Evolutionary conservation across 1,139 yeast species (phyloP).

Genomic region (Casaregolazyma lundiana): DNA sequence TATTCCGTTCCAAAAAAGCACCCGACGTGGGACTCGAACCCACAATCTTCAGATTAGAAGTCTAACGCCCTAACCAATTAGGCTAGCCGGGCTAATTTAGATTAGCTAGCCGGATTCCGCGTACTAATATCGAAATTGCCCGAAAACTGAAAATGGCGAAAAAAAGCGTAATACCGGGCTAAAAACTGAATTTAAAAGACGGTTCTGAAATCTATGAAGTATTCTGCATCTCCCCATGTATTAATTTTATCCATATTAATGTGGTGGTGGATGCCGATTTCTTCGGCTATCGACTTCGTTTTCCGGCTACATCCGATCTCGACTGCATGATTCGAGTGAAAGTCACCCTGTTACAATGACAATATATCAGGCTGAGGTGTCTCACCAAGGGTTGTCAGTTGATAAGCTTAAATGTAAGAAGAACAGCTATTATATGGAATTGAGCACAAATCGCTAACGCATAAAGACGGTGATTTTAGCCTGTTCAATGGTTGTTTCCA

Average conservation of each 20-base stretch:
- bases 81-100: constrained; percentile 47
- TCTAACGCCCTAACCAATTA: constrained; percentile 57
- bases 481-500: background rate
- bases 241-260: too few relatives aligned
- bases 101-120: background rate
- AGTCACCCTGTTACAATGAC: too few relatives aligned
- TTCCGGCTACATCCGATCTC: too few relatives aligned
- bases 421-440: background rate
- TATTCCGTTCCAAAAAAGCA: too few relatives aligned
- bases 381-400: constrained; percentile 8
- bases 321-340: too few relatives aligned
- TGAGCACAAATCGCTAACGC: background rate
- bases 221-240: too few relatives aligned
- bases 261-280: too few relatives aligned
- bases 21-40: constrained; percentile 60
- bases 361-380: constrained; percentile 6
- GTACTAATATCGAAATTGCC: background rate
- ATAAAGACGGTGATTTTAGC: background rate
- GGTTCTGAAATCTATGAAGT: too few relatives aligned
- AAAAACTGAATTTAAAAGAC: too few relatives aligned
- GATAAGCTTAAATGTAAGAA: constrained; percentile 5
- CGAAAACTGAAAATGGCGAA: too few relatives aligned
- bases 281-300: too few relatives aligned
- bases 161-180: too few relatives aligned
- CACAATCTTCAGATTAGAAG: constrained; percentile 57